Conservation (phyloP, 225 moss, liverwort and hornwort species). For the Marchantia polymorpha region DNA sequence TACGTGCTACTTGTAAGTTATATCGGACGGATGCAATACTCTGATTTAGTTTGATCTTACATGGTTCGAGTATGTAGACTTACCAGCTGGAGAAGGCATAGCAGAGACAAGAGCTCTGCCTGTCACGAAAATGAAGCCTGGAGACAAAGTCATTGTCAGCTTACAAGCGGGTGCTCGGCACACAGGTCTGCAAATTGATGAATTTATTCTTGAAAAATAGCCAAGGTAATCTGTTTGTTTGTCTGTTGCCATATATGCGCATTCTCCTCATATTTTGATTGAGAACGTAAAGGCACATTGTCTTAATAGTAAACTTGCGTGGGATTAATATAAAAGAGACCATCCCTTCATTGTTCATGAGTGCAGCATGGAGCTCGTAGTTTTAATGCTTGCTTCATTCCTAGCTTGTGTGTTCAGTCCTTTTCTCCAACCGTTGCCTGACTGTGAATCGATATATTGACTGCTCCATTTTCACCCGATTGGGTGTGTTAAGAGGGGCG, state of each 20-base stretch:
- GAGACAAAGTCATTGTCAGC: slow-evolving; percentile 59
- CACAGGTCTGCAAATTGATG: slow-evolving; percentile 47
- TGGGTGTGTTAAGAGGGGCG: too few relatives aligned
- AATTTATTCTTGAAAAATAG: slow-evolving; percentile 79
- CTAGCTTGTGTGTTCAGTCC: too few relatives aligned
- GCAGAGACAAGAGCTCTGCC: slow-evolving; percentile 46
- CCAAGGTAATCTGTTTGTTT: background rate
- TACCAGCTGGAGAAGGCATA: slow-evolving; percentile 1
- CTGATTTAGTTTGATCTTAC: background rate
- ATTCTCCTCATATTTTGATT: too few relatives aligned
- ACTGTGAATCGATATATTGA: too few relatives aligned
- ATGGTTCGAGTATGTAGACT: slow-evolving; percentile 6
- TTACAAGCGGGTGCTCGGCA: slow-evolving; percentile 57
- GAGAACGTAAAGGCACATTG: too few relatives aligned
- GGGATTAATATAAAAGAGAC: too few relatives aligned
- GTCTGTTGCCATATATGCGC: background rate
- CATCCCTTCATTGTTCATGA: too few relatives aligned
- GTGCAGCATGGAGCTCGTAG: too few relatives aligned
- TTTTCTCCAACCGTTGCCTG: too few relatives aligned
- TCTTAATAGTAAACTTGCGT: too few relatives aligned
- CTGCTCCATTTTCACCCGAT: too few relatives aligned
- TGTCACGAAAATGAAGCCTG: slow-evolving; percentile 68
- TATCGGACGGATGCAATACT: background rate
- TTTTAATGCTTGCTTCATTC: too few relatives aligned
- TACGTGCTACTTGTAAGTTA: background rate